Conservation (phyloP, 768 basidiomycete genomes). For the Kwoniella botswanensis region DNA sequence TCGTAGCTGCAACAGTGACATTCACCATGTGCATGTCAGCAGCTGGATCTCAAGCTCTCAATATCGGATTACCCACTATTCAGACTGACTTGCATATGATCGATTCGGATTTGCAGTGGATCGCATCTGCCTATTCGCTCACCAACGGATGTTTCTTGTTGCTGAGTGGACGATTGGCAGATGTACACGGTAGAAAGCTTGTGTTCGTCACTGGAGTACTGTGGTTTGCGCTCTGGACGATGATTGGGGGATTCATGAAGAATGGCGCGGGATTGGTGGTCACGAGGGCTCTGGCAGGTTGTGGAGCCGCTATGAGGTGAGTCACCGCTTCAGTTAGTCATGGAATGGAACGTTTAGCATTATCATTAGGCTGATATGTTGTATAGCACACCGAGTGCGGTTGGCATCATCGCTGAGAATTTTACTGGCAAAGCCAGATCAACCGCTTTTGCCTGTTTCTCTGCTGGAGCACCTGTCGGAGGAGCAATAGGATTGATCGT, state of each 20-base stretch:
- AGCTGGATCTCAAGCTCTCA: slow-evolving; percentile 33
- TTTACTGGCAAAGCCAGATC: slow-evolving; percentile 77
- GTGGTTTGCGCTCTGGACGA: slow-evolving; percentile 66
- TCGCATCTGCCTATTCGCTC: slow-evolving; percentile 53
- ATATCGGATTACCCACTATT: slow-evolving; percentile 53
- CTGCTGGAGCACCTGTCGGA: slow-evolving; percentile 83
- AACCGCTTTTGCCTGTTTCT: slow-evolving; percentile 79
- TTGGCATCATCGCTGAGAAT: slow-evolving; percentile 80
- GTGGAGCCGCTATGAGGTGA: slow-evolving; percentile 73
- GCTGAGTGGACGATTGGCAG: slow-evolving; percentile 43
- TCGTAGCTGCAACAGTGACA: slow-evolving; percentile 43
- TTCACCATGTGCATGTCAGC: slow-evolving; percentile 40
- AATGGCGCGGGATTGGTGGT: slow-evolving; percentile 69
- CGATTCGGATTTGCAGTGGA: slow-evolving; percentile 55
- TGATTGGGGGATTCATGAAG: slow-evolving; percentile 59
- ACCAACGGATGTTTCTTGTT: slow-evolving; percentile 54
- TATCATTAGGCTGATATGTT: background rate
- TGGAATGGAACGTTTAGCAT: background rate
- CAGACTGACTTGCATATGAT: slow-evolving; percentile 54
- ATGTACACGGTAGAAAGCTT: slow-evolving; percentile 70
- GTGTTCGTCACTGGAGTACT: slow-evolving; percentile 69
- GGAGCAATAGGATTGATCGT: slow-evolving; percentile 71
- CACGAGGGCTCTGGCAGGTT: slow-evolving; percentile 76
- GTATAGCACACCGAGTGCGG: slow-evolving; percentile 47
- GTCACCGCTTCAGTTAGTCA: slow-evolving; percentile 14